These are phyloP conservation scores for Fusarium setosum DNA, from an alignment of 2,329 filamentous ascomycete species.

Conservation along the genomic window DNA sequence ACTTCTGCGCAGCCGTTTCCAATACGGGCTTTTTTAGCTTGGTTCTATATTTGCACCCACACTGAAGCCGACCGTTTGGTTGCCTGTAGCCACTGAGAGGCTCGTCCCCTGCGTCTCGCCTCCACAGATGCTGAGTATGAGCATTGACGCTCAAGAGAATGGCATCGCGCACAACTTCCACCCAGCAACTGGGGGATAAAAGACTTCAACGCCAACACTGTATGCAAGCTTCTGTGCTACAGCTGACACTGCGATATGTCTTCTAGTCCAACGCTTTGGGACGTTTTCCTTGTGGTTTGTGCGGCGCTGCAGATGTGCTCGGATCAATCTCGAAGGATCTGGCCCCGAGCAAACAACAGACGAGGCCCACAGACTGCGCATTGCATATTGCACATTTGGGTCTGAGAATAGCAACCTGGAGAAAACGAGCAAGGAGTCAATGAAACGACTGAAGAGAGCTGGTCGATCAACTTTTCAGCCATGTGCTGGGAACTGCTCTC, in stretches of 20 bases:
- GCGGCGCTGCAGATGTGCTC: constrained; percentile 1
- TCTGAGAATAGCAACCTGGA: background rate
- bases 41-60: constrained; percentile 34
- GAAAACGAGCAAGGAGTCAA: constrained; percentile 1
- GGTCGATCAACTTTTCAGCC: background rate
- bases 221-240: constrained; percentile 16
- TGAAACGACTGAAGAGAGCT: background rate
- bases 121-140: background rate
- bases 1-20: constrained; percentile 15
- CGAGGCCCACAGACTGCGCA: constrained; percentile 6
- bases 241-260: background rate
- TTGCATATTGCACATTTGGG: constrained; percentile 1
- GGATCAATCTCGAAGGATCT: constrained; percentile 5
- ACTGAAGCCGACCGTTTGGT: constrained; percentile 16
- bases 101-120: constrained; percentile 13
- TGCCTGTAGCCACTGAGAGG: background rate
- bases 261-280: constrained; percentile 5
- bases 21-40: constrained; percentile 19
- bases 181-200: background rate
- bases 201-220: constrained; percentile 5
- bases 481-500: background rate
- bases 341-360: constrained; percentile 10
- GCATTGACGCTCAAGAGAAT: background rate
- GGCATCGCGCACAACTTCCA: constrained; percentile 4
- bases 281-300: constrained; percentile 10